Evolutionary conservation across 2,329 filamentous ascomycete species (phyloP).

Genomic region (Xylariales sp.): DNA sequence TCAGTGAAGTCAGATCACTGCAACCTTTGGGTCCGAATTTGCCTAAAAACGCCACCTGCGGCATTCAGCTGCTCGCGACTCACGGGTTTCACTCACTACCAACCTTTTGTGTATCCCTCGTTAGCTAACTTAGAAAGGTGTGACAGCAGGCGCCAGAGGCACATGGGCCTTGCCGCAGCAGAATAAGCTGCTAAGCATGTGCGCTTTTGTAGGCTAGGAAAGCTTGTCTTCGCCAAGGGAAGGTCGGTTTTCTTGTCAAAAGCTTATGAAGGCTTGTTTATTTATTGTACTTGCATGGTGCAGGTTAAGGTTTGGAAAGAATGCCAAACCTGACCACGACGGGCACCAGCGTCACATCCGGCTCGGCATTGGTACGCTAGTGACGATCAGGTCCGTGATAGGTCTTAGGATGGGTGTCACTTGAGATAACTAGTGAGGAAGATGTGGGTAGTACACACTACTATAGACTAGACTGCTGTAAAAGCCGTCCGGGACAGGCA

Average conservation of each 20-base stretch:
- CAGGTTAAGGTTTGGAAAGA: not conserved
- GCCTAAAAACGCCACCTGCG: conserved; percentile 18
- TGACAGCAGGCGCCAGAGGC: not conserved
- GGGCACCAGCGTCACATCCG: conserved; percentile 1
- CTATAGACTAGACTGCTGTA: not conserved
- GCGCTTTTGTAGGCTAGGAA: conserved; percentile 4
- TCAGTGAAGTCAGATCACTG: not conserved
- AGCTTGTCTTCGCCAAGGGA: conserved; percentile 29
- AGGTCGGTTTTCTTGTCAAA: conserved; percentile 7
- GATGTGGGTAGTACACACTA: not conserved
- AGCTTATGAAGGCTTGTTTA: conserved; percentile 22
- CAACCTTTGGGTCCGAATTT: not conserved
- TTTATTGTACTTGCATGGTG: not conserved
- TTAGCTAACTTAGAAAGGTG: not conserved
- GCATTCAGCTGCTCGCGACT: conserved; percentile 16
- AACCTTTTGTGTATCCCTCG: not conserved
- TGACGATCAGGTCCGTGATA: not conserved
- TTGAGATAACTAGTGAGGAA: too few species aligned
- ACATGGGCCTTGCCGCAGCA: conserved; percentile 3
- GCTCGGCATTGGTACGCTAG: not conserved
- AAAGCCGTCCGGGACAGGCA: not conserved
- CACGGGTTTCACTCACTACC: too few species aligned
- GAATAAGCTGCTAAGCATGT: not conserved
- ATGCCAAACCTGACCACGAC: not conserved
- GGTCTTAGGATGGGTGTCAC: not conserved